Conservation (phyloP, 371 early-diverging fungal genomes). For the Mucor irregularis region DNA sequence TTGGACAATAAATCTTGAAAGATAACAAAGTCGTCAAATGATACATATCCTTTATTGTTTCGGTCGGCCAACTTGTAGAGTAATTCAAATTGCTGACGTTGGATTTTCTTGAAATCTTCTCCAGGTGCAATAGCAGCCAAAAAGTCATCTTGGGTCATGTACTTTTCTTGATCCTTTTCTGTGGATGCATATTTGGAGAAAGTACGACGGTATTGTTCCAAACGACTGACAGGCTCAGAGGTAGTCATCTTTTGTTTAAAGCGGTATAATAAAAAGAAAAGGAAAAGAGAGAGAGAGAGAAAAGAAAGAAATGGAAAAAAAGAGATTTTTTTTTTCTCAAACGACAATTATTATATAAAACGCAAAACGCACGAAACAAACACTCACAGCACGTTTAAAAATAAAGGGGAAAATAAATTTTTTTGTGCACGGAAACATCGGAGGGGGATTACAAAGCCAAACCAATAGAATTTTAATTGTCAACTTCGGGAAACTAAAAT, state of each 20-base stretch:
- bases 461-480: slow-evolving; percentile 1
- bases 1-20: slow-evolving; percentile 74
- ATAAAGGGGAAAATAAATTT: slow-evolving; percentile 3
- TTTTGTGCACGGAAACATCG: slow-evolving; percentile 20
- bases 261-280: background rate
- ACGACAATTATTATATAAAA: background rate
- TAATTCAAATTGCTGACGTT: slow-evolving; percentile 60
- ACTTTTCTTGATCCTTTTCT: slow-evolving; percentile 52
- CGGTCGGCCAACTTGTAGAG: slow-evolving; percentile 80
- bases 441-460: slow-evolving; percentile 15
- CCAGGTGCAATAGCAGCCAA: slow-evolving; percentile 67
- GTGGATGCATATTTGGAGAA: slow-evolving; percentile 69
- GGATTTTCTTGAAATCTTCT: slow-evolving; percentile 64
- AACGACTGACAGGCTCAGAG: slow-evolving; percentile 23
- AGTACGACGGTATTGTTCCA: slow-evolving; percentile 54
- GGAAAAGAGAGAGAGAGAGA: slow-evolving; percentile 1
- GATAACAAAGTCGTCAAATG: slow-evolving; percentile 74
- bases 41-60: slow-evolving; percentile 58
- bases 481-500: background rate
- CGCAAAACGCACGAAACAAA: background rate
- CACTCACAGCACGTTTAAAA: slow-evolving; percentile 2
- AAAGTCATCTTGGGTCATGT: slow-evolving; percentile 73
- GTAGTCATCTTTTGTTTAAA: background rate
- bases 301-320: background rate
- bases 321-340: background rate